Percentiles rank a stretch among this genome's conserved stretches.
Conservation (phyloP, 2,329 filamentous ascomycete species). For the Colletotrichum destructivum region DNA sequence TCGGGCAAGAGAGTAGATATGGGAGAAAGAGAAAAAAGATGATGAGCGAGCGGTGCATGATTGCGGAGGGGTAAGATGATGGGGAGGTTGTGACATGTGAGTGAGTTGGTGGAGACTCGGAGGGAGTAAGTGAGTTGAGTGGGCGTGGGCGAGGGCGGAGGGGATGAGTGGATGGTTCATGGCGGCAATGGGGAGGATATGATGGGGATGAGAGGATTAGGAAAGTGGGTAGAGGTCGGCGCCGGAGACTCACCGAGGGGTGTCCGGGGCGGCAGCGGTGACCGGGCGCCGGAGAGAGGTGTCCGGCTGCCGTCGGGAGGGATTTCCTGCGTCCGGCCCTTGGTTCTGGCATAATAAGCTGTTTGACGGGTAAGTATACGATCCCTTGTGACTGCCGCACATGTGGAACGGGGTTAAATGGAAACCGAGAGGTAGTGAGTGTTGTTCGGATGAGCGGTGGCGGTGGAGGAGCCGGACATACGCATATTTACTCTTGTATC, state of each 20-base stretch:
- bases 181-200: not conserved
- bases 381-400: not conserved
- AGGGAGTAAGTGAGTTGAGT: not conserved
- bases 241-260: constrained; percentile 31
- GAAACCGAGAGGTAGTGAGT: not conserved
- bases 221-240: constrained; percentile 23
- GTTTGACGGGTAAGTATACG: constrained; percentile 14
- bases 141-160: not conserved
- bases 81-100: not conserved
- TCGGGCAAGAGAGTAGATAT: not conserved
- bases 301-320: constrained; percentile 38
- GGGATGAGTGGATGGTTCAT: not conserved
- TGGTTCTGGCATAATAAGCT: constrained; percentile 41
- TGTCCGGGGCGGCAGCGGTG: constrained; percentile 38
- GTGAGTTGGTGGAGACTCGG: not conserved
- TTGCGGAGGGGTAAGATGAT: not conserved
- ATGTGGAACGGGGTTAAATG: not conserved
- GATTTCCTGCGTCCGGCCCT: constrained; percentile 41
- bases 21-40: not conserved
- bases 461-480: not conserved
- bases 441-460: not conserved
- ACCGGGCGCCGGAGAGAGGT: constrained; percentile 36
- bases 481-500: not conserved
- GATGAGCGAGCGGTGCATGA: not conserved
- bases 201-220: not conserved